Base-by-base conservation (phyloP, 768 basidiomycete species). In the Xerocomellus chrysenteron region DNA sequence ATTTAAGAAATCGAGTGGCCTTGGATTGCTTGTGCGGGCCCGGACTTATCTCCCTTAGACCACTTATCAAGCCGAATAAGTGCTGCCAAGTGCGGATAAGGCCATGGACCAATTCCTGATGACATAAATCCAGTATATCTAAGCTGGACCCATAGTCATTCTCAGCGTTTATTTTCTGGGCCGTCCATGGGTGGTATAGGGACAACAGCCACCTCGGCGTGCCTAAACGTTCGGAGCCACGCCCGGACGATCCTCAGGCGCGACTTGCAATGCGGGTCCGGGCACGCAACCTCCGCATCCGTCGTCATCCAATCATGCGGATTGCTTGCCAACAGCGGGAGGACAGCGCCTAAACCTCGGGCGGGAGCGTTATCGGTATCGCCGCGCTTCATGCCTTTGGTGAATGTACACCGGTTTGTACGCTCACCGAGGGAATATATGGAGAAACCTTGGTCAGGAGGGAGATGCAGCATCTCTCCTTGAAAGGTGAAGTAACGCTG, bases 291-390 rank as follows among this genome's bases (percentile, higher is more conserved):
- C 60, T 85, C 81, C 0, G 76, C 78, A 56, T 88, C 86, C 2
- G 84, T 83, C 6, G 82, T 73, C 80, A 88, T 87, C 85, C 87
- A 87, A 65, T 87, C 86, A 57, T 82, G 78, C 1, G 73, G 62
- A 50, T 84, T 70, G 2, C 79, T 80, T 14, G 86, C 83, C 9
- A 88, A 73, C n/a, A 88, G 73, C 4, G 85, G 85, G 9, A 88
- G 76, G 17, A 88, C 76, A 9, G 85, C 76, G 26, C 76, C 87
- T 87, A 14, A 19, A 24, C 28, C 30, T 35, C 8, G 10, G 32
- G 33, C 32, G 11, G 26, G 16, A 24, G 41, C 24, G 2, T 47
- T 5, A 45, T 19, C 14, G 4, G 13, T 21, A 43, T 10, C 24
- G n/a, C 11, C 14, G 14, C 28, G 2, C 19, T 19, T n/a, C 39